phyloP scores from a whole-genome alignment of 345 rosid genomes.

The Aquilaria yunnanensis region DNA sequence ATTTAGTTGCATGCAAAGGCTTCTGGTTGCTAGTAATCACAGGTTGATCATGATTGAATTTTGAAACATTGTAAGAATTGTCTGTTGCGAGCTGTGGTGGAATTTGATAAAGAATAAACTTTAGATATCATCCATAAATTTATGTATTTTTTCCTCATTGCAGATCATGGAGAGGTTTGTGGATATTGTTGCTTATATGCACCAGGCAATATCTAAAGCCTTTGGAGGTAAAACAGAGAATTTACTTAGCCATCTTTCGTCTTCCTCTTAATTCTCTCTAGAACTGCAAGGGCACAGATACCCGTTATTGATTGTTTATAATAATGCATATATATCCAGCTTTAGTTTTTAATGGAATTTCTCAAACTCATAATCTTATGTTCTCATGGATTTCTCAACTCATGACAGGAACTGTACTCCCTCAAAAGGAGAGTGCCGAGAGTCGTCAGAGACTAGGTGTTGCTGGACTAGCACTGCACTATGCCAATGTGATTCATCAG shows the following conservation, averaged over 20 bases:
- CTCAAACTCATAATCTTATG: background rate
- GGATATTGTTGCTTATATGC: conserved; percentile 51
- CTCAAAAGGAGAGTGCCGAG: conserved; percentile 14
- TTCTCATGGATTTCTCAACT: conserved; percentile 9
- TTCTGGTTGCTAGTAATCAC: background rate
- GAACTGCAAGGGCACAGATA: no score
- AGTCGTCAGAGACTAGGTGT: conserved; percentile 52
- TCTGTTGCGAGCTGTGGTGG: no score
- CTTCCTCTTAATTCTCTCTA: no score
- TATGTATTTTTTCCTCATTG: conserved; percentile 6
- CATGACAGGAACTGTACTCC: conserved; percentile 23
- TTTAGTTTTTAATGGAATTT: no score
- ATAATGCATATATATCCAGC: no score
- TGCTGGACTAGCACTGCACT: conserved; percentile 89
- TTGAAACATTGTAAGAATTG: no score
- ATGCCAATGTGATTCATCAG: conserved; percentile 82
- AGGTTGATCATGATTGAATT: no score
- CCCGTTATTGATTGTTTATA: no score
- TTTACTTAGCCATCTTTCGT: conserved; percentile 17
- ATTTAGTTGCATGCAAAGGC: background rate
- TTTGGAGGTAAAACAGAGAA: conserved; percentile 40
- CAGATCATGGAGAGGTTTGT: conserved; percentile 80
- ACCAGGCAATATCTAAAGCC: conserved; percentile 56
- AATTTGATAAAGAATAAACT: no score
- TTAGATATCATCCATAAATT: background rate